Conservation (phyloP, 352 stramenopile genomes). For the Peronospora belbahrii region DNA sequence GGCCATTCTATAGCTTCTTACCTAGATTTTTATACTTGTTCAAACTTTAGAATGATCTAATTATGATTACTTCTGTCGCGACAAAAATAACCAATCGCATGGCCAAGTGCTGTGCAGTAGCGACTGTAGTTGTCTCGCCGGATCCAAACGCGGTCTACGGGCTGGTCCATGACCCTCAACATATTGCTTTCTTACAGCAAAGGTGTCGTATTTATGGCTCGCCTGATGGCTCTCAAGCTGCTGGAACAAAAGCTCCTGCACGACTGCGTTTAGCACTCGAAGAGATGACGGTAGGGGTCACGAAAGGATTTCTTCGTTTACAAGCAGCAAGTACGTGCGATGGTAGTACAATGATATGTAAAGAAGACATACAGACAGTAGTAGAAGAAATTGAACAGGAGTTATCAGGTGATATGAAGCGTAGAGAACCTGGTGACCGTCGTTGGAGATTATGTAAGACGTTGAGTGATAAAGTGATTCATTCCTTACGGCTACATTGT, state of each 20-base stretch:
- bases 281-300: slow-evolving; percentile 36
- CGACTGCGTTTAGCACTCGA: slow-evolving; percentile 39
- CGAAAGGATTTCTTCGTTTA: slow-evolving; percentile 31
- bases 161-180: slow-evolving; percentile 15
- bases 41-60: too few species aligned
- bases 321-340: neutral
- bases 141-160: slow-evolving; percentile 19
- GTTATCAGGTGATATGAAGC: slow-evolving; percentile 1
- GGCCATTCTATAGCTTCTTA: too few species aligned
- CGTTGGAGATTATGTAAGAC: slow-evolving; percentile 22
- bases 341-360: neutral
- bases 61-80: too few species aligned
- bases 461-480: neutral
- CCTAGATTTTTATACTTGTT: too few species aligned
- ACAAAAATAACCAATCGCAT: neutral
- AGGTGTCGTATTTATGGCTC: slow-evolving; percentile 25
- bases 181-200: slow-evolving; percentile 14
- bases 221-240: slow-evolving; percentile 3
- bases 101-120: neutral
- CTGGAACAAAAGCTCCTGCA: neutral
- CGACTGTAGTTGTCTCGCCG: slow-evolving; percentile 6
- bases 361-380: neutral
- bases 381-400: slow-evolving; percentile 8
- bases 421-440: neutral
- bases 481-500: too few species aligned